These are phyloP conservation scores for Eutrema heterophyllum DNA, from an alignment of 345 rosid species.

Conservation along the genomic window DNA sequence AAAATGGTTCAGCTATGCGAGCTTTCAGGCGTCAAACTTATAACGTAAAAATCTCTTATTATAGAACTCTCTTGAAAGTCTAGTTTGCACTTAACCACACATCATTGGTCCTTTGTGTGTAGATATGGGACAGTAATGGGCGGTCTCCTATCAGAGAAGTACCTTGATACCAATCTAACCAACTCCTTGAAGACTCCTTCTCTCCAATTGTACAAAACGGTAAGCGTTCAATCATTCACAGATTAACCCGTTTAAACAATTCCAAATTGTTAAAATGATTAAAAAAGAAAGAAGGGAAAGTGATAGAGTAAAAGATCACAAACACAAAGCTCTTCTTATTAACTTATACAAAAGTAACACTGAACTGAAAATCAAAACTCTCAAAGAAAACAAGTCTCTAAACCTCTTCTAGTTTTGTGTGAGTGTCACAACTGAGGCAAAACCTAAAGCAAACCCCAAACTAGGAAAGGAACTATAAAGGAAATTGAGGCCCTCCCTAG, in stretches of 20 bases:
- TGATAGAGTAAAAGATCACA: too few relatives aligned
- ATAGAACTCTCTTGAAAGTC: slow-evolving; percentile 1
- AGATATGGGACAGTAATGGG: slow-evolving; percentile 98
- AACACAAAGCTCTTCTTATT: too few relatives aligned
- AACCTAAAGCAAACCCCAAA: too few relatives aligned
- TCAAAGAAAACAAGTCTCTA: too few relatives aligned
- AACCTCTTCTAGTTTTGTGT: too few relatives aligned
- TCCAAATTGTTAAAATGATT: too few relatives aligned
- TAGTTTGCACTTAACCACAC: not conserved
- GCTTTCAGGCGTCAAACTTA: slow-evolving; percentile 88
- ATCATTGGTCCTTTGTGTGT: slow-evolving; percentile 24
- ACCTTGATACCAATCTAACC: slow-evolving; percentile 73
- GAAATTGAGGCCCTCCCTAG: too few relatives aligned
- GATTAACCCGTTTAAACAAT: not conserved
- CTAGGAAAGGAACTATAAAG: too few relatives aligned
- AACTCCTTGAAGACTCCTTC: slow-evolving; percentile 89
- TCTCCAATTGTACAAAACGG: slow-evolving; percentile 93
- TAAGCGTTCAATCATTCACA: slow-evolving; percentile 15
- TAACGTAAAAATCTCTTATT: slow-evolving; percentile 49
- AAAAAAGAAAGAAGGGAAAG: too few relatives aligned
- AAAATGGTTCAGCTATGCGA: slow-evolving; percentile 93
- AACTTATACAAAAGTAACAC: too few relatives aligned
- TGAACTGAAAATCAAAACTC: too few relatives aligned
- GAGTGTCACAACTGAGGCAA: too few relatives aligned
- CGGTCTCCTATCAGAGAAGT: slow-evolving; percentile 89